phyloP scores from a whole-genome alignment of 805 yeast genomes.

The Teunomyces gatunensis region DNA sequence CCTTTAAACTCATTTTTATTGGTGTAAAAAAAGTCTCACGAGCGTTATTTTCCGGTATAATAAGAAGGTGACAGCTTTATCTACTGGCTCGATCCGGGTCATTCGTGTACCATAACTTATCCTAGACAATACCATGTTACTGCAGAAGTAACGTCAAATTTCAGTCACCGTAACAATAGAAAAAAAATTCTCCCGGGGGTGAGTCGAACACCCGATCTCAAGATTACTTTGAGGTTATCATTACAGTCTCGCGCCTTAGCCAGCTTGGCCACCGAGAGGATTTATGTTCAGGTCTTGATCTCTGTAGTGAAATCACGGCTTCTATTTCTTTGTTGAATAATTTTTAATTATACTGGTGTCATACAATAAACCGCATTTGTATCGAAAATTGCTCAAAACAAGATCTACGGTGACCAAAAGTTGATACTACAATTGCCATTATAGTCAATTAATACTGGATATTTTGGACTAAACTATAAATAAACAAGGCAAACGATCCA shows the following conservation, averaged over 20 bases:
- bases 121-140: neutral
- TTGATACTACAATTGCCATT: neutral
- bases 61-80: neutral
- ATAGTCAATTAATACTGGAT: neutral
- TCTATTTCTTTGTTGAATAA: neutral
- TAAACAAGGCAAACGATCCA: neutral
- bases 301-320: neutral
- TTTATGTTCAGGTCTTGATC: neutral
- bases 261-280: conserved; percentile 48
- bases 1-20: neutral
- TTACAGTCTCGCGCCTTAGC: conserved; percentile 50
- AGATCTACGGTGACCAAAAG: neutral
- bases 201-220: conserved; percentile 51
- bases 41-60: neutral
- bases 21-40: neutral
- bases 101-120: too few species aligned
- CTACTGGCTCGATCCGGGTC: neutral
- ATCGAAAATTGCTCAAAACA: neutral
- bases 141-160: neutral
- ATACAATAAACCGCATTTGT: neutral
- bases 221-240: conserved; percentile 35
- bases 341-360: neutral
- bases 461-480: neutral
- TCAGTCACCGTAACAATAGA: neutral
- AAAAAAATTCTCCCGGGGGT: conserved; percentile 42